Evolutionary conservation across 306 rosid genomes (phyloP).

Genomic region (Urtica urens): DNA sequence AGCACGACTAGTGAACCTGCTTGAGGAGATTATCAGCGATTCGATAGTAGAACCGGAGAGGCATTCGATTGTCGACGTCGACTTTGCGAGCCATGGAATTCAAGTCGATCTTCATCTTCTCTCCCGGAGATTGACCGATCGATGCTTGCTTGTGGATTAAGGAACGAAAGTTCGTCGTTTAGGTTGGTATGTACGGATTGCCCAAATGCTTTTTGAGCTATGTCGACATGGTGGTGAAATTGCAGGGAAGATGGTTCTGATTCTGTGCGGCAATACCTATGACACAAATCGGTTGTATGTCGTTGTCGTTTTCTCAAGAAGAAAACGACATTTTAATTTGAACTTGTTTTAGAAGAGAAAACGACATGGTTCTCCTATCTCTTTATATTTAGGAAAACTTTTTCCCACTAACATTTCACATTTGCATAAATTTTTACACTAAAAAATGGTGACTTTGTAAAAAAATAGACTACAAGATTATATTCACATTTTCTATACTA

Average conservation of each 20-base stretch:
- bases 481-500: no score
- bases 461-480: no score
- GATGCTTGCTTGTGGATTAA: neutral
- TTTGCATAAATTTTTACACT: no score
- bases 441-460: no score
- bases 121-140: constrained; percentile 10
- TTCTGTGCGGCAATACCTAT: neutral
- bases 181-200: neutral
- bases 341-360: no score
- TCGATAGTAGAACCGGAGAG: constrained; percentile 72
- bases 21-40: constrained; percentile 90
- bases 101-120: constrained; percentile 63
- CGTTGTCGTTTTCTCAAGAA: neutral
- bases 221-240: constrained; percentile 30
- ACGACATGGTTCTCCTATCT: no score
- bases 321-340: neutral
- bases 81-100: constrained; percentile 53
- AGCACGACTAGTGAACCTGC: constrained; percentile 39
- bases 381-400: no score
- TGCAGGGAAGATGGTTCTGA: neutral
- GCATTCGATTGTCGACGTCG: constrained; percentile 68
- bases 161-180: constrained; percentile 32
- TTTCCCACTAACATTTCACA: no score
- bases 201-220: neutral
- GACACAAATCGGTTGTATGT: neutral